A percentile compares a stretch with the other conserved stretches of the same genome.
These are phyloP conservation scores for Phalaenopsis equestris DNA, from an alignment of 106 monocot species.

Conservation along the genomic window DNA sequence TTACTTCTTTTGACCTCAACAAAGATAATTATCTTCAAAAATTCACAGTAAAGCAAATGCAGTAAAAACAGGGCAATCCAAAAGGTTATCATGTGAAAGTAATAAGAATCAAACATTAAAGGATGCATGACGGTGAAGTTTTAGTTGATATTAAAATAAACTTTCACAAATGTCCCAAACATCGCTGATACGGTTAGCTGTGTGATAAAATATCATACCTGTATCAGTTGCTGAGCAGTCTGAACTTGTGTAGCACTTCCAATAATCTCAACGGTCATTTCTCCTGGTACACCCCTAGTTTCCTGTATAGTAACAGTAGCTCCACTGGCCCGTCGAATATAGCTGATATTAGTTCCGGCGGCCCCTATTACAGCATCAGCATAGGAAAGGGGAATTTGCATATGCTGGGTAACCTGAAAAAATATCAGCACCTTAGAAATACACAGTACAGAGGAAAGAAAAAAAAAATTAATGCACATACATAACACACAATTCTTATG, in stretches of 20 bases:
- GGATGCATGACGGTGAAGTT: no score
- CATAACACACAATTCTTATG: not conserved
- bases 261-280: slow-evolving; percentile 95
- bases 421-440: no score
- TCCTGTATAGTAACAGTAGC: slow-evolving; percentile 95
- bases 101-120: no score
- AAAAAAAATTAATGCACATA: not conserved
- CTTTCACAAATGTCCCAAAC: no score
- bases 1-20: no score
- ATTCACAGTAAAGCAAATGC: no score
- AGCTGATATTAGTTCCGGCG: slow-evolving; percentile 87
- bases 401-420: slow-evolving; percentile 77
- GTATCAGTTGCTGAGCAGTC: slow-evolving; percentile 87
- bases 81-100: no score
- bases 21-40: no score
- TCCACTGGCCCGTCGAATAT: slow-evolving; percentile 88
- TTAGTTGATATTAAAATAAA: no score
- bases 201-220: slow-evolving; percentile 20
- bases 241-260: slow-evolving; percentile 82
- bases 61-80: no score
- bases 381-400: slow-evolving; percentile 89
- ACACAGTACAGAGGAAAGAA: not conserved
- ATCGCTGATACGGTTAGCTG: no score
- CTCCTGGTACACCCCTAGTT: slow-evolving; percentile 77
- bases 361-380: slow-evolving; percentile 93